phyloP scores from a whole-genome alignment of 2,329 filamentous ascomycete genomes.

The Sodiomyces alkalinus region DNA sequence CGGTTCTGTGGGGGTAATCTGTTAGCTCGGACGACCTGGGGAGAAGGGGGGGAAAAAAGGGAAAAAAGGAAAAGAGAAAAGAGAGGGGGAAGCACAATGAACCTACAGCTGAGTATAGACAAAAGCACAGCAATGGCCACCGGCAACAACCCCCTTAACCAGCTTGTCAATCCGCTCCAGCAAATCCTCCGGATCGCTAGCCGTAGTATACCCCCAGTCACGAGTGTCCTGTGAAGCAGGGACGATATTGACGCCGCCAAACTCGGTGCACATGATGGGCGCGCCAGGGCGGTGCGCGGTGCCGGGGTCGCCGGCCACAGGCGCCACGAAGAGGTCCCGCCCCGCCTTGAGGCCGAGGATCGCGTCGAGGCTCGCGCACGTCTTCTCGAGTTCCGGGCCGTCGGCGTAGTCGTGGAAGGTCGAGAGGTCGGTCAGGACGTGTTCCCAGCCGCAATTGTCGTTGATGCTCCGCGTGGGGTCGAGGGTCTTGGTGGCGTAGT shows the following conservation, averaged over 20 bases:
- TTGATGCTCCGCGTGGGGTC: conserved; percentile 51
- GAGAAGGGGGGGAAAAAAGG: neutral
- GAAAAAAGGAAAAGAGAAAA: too few species aligned
- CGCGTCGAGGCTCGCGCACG: conserved; percentile 34
- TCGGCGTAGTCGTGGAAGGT: conserved; percentile 57
- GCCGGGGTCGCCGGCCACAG: conserved; percentile 30
- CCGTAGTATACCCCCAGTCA: conserved; percentile 57
- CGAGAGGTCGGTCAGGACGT: conserved; percentile 46
- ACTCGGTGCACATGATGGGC: conserved; percentile 51
- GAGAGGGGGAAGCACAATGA: too few species aligned
- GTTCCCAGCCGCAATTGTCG: conserved; percentile 60
- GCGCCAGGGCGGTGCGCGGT: conserved; percentile 35
- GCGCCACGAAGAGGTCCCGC: conserved; percentile 37
- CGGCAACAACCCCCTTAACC: conserved; percentile 39
- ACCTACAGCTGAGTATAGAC: conserved; percentile 52
- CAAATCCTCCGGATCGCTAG: conserved; percentile 41
- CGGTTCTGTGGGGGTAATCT: conserved; percentile 18
- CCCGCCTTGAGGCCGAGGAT: conserved; percentile 38
- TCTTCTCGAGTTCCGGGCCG: conserved; percentile 35
- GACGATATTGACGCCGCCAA: conserved; percentile 53
- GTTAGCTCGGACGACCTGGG: conserved; percentile 3
- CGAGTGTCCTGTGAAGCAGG: conserved; percentile 27
- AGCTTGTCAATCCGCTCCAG: conserved; percentile 42
- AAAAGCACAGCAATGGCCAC: conserved; percentile 43
- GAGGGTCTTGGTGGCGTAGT: conserved; percentile 48